Evolutionary conservation across 106 monocot genomes (phyloP).

Genomic region (Dioscorea dumetorum): DNA sequence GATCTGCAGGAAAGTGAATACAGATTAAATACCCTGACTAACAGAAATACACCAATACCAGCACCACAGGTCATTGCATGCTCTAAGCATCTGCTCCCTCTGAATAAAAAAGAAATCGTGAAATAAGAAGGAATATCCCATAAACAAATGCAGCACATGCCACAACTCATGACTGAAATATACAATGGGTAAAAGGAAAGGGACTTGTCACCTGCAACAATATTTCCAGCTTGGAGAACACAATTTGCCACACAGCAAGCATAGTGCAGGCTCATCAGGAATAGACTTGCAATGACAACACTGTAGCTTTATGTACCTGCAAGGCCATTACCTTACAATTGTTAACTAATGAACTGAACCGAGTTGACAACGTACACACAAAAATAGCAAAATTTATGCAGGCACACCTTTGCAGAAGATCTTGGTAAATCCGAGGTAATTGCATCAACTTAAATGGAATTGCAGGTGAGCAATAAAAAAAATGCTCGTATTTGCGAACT

Average conservation of each 20-base stretch:
- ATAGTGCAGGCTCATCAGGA: conserved; percentile 69
- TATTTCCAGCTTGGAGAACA: conserved; percentile 57
- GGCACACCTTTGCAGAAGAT: conserved; percentile 73
- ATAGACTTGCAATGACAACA: conserved; percentile 57
- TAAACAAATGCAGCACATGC: neutral
- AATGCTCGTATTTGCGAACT: conserved; percentile 22
- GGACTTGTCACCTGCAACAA: conserved; percentile 62
- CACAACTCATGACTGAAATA: neutral
- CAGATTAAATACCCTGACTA: conserved; percentile 56
- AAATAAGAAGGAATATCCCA: neutral
- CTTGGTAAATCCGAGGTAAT: conserved; percentile 75
- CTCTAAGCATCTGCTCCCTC: conserved; percentile 59
- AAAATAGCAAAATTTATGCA: neutral
- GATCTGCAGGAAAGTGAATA: too few species aligned
- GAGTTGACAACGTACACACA: neutral
- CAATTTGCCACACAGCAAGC: conserved; percentile 82
- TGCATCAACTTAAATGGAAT: conserved; percentile 81
- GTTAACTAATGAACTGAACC: neutral
- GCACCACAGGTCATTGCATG: conserved; percentile 79
- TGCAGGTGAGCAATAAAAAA: conserved; percentile 55
- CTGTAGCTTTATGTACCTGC: conserved; percentile 64
- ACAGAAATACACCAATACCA: conserved; percentile 83
- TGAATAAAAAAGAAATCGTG: conserved; percentile 15
- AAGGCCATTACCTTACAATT: neutral
- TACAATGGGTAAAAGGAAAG: too few species aligned